Conservation (phyloP, 2,329 filamentous ascomycete genomes). For the Talaromyces rugulosus region DNA sequence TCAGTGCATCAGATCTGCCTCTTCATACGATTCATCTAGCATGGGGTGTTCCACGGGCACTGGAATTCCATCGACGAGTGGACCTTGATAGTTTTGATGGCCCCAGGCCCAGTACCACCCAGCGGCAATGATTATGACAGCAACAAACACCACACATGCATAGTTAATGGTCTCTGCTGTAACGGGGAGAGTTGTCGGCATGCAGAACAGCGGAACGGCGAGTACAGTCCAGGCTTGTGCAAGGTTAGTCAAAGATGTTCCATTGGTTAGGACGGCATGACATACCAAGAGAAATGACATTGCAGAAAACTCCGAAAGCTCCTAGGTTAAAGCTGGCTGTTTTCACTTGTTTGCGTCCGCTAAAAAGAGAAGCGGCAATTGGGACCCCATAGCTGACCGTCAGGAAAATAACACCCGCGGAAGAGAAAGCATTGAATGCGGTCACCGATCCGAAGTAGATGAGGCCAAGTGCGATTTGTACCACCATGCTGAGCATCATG, state of each 20-base stretch:
- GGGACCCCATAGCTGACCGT: constrained; percentile 47
- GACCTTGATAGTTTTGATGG: constrained; percentile 51
- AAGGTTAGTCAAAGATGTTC: constrained; percentile 7
- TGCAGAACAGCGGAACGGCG: constrained; percentile 66
- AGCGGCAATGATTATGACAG: constrained; percentile 57
- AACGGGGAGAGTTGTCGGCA: constrained; percentile 54
- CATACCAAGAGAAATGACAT: constrained; percentile 51
- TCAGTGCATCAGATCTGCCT: background rate
- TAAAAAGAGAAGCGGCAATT: constrained; percentile 42
- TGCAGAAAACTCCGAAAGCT: constrained; percentile 4
- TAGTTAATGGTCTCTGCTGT: constrained; percentile 63
- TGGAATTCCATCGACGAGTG: constrained; percentile 5
- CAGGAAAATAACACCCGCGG: constrained; percentile 47
- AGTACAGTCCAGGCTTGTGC: constrained; percentile 56
- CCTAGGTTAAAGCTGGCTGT: constrained; percentile 48
- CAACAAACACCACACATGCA: constrained; percentile 69
- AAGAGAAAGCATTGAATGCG: constrained; percentile 42
- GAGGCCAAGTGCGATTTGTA: constrained; percentile 34
- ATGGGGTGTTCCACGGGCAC: background rate
- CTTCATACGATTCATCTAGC: background rate
- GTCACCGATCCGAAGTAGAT: constrained; percentile 44
- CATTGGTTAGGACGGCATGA: constrained; percentile 13
- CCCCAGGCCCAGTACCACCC: constrained; percentile 69
- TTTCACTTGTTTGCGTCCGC: constrained; percentile 41
- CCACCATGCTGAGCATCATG: constrained; percentile 30